Base-by-base conservation (phyloP, 257 asterid species). In the Jaltomata sinuosa region DNA sequence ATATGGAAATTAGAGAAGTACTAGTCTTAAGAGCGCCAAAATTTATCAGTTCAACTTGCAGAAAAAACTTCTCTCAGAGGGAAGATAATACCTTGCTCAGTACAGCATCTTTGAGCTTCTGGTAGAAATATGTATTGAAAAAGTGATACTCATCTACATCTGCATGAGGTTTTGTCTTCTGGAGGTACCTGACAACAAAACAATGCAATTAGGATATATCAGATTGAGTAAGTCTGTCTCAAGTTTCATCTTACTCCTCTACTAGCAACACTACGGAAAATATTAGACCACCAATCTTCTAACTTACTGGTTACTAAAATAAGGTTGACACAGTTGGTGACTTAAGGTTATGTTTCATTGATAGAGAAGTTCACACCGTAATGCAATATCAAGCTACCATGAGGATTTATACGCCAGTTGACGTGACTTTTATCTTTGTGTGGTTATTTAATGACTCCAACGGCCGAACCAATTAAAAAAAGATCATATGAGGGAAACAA, bases 81-180 rank as follows among this genome's bases (percentile, higher is more conserved):
- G 81, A 87, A 85, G 68, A 80, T 62, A 42, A 69, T 87, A 97
- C 99, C 99, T 92, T 90, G 74, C 62, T 85, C 79, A 88, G 86
- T 83, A 91, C 90, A 87, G 93, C 93, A 84, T 87, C 91, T 88
- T 93, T 94, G 89, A 94, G 90, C 89, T 95, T 97, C 89, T 89
- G 86, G 84, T 97, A 97, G 87, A 97, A 94, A 89, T 91, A 95
- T n/a, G 99, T 97, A 88, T 94, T 94, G 31, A 74, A 74, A 74
- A 74, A 74, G 80, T 74, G 80, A 45, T 74, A 74, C 38, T 22
- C 80, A 22, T 25, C 38, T 29, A 74, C 80, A 74, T 74, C 80
- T 72, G 80, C 59, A 45, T 74, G 80, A 74, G 54, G 57, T 45
- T 74, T 45, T 45, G 8, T 45, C 59, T 74, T 74, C 80, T 74